A percentile compares a stretch with the other conserved stretches of the same genome.
Evolutionary conservation across 1,139 yeast species (phyloP).

Genomic region (Yamadazyma mexicana): DNA sequence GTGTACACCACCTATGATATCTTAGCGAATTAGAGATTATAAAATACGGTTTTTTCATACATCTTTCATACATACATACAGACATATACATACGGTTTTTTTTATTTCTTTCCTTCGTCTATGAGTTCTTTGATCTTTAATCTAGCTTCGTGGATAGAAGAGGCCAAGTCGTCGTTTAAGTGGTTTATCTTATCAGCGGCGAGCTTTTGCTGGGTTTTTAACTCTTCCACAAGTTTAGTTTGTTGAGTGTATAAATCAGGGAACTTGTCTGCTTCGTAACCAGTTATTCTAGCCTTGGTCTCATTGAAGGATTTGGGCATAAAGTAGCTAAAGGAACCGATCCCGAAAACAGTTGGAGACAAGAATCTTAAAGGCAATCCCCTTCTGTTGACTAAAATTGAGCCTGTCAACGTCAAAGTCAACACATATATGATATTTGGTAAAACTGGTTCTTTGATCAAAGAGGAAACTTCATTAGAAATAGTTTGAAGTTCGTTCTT

Average conservation of each 20-base stretch:
- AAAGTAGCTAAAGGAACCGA: conserved; percentile 35
- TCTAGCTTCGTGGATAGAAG: conserved; percentile 31
- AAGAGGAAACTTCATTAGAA: conserved; percentile 21
- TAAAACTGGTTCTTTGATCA: conserved; percentile 47
- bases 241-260: conserved; percentile 38
- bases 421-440: conserved; percentile 56
- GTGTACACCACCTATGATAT: conserved; percentile 67
- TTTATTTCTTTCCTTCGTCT: neutral
- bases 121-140: conserved; percentile 17
- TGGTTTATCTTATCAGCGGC: conserved; percentile 13
- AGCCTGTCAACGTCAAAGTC: conserved; percentile 56
- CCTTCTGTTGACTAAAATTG: conserved; percentile 50
- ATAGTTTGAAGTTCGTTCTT: conserved; percentile 38
- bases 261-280: conserved; percentile 53
- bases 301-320: conserved; percentile 37
- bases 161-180: conserved; percentile 19
- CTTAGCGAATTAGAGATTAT: conserved; percentile 18
- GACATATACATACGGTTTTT: neutral
- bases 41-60: too few species aligned
- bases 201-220: conserved; percentile 14
- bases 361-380: conserved; percentile 50
- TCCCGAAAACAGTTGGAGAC: conserved; percentile 51
- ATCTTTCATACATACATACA: conserved; percentile 3
- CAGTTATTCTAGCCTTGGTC: conserved; percentile 42
- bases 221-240: conserved; percentile 16